Conservation (phyloP, 2,329 filamentous ascomycete species). For the Hymenoscyphus occultus region DNA sequence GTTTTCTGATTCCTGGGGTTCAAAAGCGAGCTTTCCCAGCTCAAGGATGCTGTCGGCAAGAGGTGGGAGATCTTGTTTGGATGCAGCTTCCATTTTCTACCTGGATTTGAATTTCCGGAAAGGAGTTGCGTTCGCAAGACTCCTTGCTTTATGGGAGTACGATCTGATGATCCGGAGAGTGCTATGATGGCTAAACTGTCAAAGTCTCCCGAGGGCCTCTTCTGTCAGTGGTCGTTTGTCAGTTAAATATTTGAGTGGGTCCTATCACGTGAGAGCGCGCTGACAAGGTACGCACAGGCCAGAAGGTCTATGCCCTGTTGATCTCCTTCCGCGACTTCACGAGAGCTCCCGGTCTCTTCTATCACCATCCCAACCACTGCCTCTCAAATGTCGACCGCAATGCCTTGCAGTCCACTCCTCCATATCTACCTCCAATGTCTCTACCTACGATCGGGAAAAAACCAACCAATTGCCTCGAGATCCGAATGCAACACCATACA, state of each 20-base stretch:
- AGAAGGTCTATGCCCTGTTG: background rate
- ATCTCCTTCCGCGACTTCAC: background rate
- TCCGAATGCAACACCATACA: constrained; percentile 30
- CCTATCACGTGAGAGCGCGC: background rate
- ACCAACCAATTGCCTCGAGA: constrained; percentile 22
- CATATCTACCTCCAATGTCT: constrained; percentile 14
- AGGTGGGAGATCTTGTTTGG: constrained; percentile 22
- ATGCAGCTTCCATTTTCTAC: constrained; percentile 1
- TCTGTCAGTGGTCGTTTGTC: no score
- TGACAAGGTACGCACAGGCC: background rate
- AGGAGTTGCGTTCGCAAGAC: background rate
- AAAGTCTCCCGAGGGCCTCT: no score
- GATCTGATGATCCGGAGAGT: background rate
- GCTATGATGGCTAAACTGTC: background rate
- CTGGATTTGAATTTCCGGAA: background rate
- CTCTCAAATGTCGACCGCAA: constrained; percentile 31
- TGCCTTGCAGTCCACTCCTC: constrained; percentile 14
- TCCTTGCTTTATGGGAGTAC: background rate
- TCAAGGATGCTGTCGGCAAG: constrained; percentile 33
- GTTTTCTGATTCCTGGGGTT: constrained; percentile 27
- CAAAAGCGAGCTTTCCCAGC: constrained; percentile 31
- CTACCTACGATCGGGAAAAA: constrained; percentile 17
- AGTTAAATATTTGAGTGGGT: no score
- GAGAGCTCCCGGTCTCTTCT: background rate
- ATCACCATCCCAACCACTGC: constrained; percentile 25